Evolutionary conservation across 78 protist genomes (phyloP).

Genomic region (Speleostelium caveatum): DNA sequence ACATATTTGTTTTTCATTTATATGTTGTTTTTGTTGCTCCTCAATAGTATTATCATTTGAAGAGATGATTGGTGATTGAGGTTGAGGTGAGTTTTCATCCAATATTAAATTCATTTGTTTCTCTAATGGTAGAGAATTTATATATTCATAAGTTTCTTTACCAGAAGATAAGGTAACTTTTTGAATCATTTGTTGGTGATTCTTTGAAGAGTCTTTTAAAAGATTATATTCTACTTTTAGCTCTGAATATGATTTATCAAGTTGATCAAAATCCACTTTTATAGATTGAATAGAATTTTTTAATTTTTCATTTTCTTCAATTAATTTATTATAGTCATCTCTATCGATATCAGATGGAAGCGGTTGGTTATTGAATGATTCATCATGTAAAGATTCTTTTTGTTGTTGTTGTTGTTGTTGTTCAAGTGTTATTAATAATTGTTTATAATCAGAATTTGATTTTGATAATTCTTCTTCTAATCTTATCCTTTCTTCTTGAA

Average conservation of each 20-base stretch:
- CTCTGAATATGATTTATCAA: too few species aligned
- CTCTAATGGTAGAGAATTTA: conserved; percentile 5
- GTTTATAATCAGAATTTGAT: not conserved
- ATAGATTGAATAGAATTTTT: not conserved
- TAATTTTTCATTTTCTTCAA: not conserved
- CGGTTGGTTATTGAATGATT: too few species aligned
- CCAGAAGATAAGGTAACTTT: not conserved
- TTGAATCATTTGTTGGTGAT: too few species aligned
- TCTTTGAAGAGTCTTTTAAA: not conserved
- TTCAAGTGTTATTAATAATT: too few species aligned
- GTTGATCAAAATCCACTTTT: too few species aligned
- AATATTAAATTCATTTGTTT: conserved; percentile 17
- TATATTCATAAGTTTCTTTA: not conserved
- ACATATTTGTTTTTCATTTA: not conserved
- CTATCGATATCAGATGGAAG: too few species aligned
- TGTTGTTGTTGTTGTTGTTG: not conserved
- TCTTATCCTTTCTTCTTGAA: conserved; percentile 3
- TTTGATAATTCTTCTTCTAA: not conserved
- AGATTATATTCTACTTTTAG: not conserved
- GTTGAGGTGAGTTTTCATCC: not conserved
- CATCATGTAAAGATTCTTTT: too few species aligned
- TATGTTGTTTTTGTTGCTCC: not conserved
- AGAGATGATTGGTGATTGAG: not conserved
- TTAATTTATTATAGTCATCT: too few species aligned
- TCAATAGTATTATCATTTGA: not conserved